A percentile compares a stretch with the other conserved stretches of the same genome.
Evolutionary conservation across 176 grass and related monocot species (phyloP).

Genomic region (Bromus sterilis): DNA sequence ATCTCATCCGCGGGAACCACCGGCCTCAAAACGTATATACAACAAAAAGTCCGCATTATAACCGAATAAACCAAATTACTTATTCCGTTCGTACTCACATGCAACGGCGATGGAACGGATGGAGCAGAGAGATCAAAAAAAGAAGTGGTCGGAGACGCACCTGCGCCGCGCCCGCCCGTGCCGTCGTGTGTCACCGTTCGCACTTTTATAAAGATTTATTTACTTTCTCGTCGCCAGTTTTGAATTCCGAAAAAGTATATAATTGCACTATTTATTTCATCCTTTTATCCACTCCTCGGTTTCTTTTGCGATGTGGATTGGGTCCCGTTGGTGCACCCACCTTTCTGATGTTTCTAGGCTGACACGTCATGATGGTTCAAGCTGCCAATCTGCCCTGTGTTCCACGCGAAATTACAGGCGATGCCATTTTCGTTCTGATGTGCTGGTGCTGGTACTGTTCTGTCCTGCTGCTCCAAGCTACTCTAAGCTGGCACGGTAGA

Average conservation of each 20-base stretch:
- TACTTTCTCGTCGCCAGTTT: too few species aligned
- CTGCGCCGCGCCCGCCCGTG: too few species aligned
- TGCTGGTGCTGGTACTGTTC: neutral
- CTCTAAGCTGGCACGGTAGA: neutral
- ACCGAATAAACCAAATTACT: neutral
- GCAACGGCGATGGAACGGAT: neutral
- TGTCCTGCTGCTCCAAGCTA: constrained; percentile 1
- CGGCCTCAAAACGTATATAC: neutral
- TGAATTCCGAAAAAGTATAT: neutral
- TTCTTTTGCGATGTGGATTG: neutral
- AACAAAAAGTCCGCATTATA: neutral
- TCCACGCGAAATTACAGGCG: neutral
- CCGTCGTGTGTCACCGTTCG: neutral
- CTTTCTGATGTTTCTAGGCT: neutral
- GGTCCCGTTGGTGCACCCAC: constrained; percentile 16
- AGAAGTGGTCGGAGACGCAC: neutral
- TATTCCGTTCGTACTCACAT: neutral
- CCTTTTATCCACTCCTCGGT: neutral
- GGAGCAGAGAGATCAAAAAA: neutral
- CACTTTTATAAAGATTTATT: neutral
- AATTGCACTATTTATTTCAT: neutral
- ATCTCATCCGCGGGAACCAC: too few species aligned
- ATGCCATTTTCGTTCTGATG: neutral
- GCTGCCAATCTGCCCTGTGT: neutral
- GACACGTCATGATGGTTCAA: neutral